These are phyloP conservation scores for Orbilia blumenaviensis DNA, from an alignment of 2,329 filamentous ascomycete genomes.

Conservation along the genomic window DNA sequence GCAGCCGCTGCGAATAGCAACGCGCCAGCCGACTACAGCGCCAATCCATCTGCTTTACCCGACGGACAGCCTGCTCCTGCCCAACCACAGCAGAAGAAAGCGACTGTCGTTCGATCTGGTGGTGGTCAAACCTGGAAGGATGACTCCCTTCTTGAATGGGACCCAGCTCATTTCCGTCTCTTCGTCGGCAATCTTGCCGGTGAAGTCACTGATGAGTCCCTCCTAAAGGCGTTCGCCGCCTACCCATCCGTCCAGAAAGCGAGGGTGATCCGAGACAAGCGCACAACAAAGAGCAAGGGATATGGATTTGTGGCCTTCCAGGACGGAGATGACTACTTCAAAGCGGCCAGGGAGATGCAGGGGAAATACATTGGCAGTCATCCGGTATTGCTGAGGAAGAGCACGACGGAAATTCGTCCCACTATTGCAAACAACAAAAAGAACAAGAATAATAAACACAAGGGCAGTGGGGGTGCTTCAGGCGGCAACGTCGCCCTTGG, in stretches of 20 bases:
- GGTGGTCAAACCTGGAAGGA: conserved; percentile 95
- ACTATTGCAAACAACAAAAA: conserved; percentile 73
- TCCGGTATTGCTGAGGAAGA: conserved; percentile 85
- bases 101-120: conserved; percentile 86
- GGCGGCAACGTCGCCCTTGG: conserved; percentile 20
- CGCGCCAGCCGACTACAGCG: conserved; percentile 56
- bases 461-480: conserved; percentile 20
- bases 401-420: conserved; percentile 89
- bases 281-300: conserved; percentile 93
- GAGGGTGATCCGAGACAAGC: conserved; percentile 91
- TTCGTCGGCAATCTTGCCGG: conserved; percentile 97
- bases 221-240: conserved; percentile 89
- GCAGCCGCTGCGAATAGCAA: conserved; percentile 63
- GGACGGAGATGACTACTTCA: conserved; percentile 95
- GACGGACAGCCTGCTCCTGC: conserved; percentile 63
- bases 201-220: conserved; percentile 94
- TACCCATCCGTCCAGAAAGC: conserved; percentile 92
- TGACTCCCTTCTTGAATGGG: conserved; percentile 89
- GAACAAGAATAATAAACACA: conserved; percentile 59
- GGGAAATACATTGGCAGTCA: conserved; percentile 99
- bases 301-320: conserved; percentile 97
- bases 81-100: conserved; percentile 70
- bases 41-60: conserved; percentile 52
- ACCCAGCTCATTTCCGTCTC: conserved; percentile 89
- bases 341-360: conserved; percentile 96